phyloP scores from a whole-genome alignment of 257 asterid genomes.

The Ilex aquifolium region DNA sequence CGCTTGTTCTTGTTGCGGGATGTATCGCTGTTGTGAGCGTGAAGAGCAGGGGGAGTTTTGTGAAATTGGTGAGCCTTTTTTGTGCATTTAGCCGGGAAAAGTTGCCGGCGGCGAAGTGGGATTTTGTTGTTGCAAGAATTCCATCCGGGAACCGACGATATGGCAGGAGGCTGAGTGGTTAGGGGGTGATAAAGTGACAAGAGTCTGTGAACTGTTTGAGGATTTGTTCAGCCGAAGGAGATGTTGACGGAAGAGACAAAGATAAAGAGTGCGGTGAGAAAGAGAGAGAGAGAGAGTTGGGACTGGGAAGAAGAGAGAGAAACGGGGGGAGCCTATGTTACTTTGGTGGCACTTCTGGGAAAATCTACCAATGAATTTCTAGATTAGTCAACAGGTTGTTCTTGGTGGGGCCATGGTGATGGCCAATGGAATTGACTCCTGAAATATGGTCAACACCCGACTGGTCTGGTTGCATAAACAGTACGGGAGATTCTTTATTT shows the following conservation, averaged over 20 bases:
- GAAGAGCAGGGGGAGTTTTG: not conserved
- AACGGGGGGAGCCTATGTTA: too few species aligned
- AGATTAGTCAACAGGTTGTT: conserved; percentile 38
- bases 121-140: conserved; percentile 10
- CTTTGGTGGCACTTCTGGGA: not conserved
- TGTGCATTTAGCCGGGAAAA: conserved; percentile 5
- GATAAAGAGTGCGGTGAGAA: not conserved
- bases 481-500: too few species aligned
- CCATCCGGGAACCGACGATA: conserved; percentile 30
- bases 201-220: conserved; percentile 17
- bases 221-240: conserved; percentile 19
- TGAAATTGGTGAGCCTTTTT: not conserved
- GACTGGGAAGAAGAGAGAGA: not conserved
- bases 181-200: not conserved
- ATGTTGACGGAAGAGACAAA: not conserved
- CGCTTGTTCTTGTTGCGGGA: conserved; percentile 13
- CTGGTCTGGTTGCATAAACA: too few species aligned
- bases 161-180: conserved; percentile 14
- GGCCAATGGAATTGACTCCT: conserved; percentile 29
- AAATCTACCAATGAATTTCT: conserved; percentile 32
- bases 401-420: conserved; percentile 3
- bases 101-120: conserved; percentile 10
- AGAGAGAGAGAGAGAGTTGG: conserved; percentile 9
- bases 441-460: conserved; percentile 22
- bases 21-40: conserved; percentile 18